Conservation (phyloP, 768 basidiomycete genomes). For the Mycena latifolia region DNA sequence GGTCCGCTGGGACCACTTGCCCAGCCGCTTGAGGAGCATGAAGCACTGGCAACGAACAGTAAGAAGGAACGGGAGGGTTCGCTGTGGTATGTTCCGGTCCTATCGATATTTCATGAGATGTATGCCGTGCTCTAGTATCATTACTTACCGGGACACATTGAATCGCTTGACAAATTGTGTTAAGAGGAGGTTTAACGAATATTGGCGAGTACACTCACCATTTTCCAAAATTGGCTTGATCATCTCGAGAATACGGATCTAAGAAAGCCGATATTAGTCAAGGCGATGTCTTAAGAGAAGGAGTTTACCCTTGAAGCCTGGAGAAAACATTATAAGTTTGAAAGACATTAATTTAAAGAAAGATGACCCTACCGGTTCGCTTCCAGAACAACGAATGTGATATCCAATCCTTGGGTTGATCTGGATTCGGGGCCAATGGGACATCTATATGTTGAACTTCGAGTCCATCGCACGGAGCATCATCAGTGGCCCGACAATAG, state of each 20-base stretch:
- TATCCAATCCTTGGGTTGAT: conserved; percentile 63
- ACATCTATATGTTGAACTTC: conserved; percentile 60
- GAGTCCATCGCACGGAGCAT: conserved; percentile 51
- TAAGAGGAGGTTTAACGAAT: background rate
- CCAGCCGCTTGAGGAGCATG: conserved; percentile 49
- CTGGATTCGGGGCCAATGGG: conserved; percentile 58
- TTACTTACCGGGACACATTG: conserved; percentile 62
- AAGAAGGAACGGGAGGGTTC: conserved; percentile 61
- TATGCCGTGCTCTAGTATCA: background rate
- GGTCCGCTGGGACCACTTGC: conserved; percentile 33
- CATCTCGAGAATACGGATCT: conserved; percentile 74
- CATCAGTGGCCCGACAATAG: conserved; percentile 59
- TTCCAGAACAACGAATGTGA: conserved; percentile 69
- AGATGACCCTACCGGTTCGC: conserved; percentile 41
- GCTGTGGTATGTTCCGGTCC: conserved; percentile 63
- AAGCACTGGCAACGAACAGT: conserved; percentile 66
- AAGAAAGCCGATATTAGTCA: background rate
- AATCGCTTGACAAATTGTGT: conserved; percentile 50
- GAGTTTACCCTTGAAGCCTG: conserved; percentile 65
- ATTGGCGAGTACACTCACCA: conserved; percentile 54
- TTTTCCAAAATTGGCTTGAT: conserved; percentile 64
- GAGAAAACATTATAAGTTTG: background rate
- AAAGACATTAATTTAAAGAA: background rate
- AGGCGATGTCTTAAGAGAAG: background rate
- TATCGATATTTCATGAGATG: conserved; percentile 34